Evolutionary conservation across 106 monocot species (phyloP).

Genomic region (Dioscorea dumetorum): DNA sequence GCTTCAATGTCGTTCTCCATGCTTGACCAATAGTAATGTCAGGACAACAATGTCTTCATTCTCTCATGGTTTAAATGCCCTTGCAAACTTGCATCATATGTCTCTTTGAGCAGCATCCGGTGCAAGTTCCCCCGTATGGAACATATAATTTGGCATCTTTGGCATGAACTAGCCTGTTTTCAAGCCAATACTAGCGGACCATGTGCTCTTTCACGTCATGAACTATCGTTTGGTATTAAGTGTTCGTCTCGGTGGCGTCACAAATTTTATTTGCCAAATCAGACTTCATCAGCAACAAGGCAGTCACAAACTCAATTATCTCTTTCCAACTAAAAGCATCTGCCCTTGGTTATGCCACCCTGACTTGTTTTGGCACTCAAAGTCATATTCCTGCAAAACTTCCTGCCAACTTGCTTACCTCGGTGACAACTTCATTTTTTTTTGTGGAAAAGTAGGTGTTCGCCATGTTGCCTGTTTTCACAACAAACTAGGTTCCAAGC

Average conservation of each 20-base stretch:
- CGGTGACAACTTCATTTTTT: slow-evolving; percentile 2
- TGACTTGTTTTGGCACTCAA: not conserved
- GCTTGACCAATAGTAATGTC: no score
- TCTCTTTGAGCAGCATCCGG: not conserved
- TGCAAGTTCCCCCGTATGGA: no score
- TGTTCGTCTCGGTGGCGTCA: no score
- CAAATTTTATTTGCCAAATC: no score
- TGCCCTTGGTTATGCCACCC: not conserved
- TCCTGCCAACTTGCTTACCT: not conserved
- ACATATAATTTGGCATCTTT: not conserved
- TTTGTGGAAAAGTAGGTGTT: not conserved
- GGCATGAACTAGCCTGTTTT: no score
- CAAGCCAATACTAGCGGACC: no score
- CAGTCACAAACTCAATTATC: no score
- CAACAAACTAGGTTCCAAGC: not conserved
- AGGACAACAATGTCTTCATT: not conserved
- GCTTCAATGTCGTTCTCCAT: no score
- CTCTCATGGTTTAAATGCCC: not conserved
- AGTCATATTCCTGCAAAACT: not conserved
- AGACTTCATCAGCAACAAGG: no score
- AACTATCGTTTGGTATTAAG: no score
- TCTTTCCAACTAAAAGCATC: no score
- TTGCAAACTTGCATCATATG: not conserved
- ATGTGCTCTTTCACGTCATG: no score
- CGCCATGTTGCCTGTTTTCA: not conserved